A percentile compares a stretch with the other conserved stretches of the same genome.
phyloP scores from a whole-genome alignment of 805 yeast species.

The Kazachstania psychrophila region DNA sequence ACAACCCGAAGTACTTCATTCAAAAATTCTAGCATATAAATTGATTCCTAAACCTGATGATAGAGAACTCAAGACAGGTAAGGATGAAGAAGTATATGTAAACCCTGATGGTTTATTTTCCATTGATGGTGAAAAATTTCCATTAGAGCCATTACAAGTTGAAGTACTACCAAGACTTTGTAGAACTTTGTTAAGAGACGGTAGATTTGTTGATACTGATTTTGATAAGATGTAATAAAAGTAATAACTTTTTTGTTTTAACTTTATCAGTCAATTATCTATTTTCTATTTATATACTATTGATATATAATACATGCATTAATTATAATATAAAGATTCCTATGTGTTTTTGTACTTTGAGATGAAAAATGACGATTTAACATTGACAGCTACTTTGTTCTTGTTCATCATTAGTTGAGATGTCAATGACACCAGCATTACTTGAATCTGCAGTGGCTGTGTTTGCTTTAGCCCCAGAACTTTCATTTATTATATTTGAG shows the following conservation, averaged over 20 bases:
- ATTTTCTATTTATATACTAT: no score
- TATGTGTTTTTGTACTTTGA: no score
- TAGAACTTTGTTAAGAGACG: conserved; percentile 53
- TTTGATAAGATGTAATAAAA: conserved; percentile 30
- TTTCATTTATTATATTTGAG: conserved; percentile 15
- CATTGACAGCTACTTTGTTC: conserved; percentile 36
- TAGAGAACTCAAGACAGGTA: neutral
- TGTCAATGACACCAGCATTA: conserved; percentile 37
- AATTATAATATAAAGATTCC: no score
- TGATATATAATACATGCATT: no score
- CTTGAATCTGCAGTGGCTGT: conserved; percentile 20
- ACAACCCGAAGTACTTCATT: conserved; percentile 57
- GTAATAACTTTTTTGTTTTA: neutral
- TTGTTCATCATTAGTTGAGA: conserved; percentile 31
- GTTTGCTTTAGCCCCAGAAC: conserved; percentile 28
- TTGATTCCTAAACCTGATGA: conserved; percentile 46
- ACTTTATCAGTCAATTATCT: neutral
- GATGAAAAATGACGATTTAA: no score
- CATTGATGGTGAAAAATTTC: conserved; percentile 84
- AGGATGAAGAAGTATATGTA: conserved; percentile 8
- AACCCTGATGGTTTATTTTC: conserved; percentile 45
- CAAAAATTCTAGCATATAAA: conserved; percentile 70
- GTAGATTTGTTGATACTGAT: conserved; percentile 48
- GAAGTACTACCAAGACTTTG: conserved; percentile 64
- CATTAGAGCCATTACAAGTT: conserved; percentile 71